Conservation (phyloP, 164 flowering plant genomes). For the Magnolia officinalis region DNA sequence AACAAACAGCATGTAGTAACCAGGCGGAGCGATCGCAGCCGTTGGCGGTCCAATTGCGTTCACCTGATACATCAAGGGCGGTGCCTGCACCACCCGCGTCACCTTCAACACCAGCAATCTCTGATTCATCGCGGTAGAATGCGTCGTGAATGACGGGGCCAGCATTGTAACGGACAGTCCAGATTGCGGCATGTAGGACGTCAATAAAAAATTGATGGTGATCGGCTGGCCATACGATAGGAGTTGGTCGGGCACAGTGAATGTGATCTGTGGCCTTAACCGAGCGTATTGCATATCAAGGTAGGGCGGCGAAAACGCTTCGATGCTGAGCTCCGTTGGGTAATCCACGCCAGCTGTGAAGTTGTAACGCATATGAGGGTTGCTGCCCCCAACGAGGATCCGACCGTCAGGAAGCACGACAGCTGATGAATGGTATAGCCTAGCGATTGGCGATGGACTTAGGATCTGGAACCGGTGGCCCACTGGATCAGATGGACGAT, state of each 20-base stretch:
- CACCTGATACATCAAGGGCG: conserved; percentile 31
- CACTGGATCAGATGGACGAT: conserved; percentile 29
- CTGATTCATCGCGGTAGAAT: conserved; percentile 76
- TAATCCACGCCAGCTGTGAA: conserved; percentile 36
- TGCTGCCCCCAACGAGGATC: conserved; percentile 84
- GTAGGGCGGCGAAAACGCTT: conserved; percentile 64
- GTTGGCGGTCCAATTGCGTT: conserved; percentile 48
- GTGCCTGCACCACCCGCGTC: conserved; percentile 18
- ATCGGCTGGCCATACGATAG: conserved; percentile 38
- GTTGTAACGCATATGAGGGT: conserved; percentile 63
- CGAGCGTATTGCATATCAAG: conserved; percentile 20
- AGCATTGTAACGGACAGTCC: conserved; percentile 42
- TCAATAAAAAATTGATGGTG: conserved; percentile 31
- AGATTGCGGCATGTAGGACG: conserved; percentile 11
- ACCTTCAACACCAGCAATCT: conserved; percentile 47
- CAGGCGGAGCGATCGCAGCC: conserved; percentile 63
- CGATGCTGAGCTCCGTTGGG: conserved; percentile 81
- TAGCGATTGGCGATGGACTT: conserved; percentile 39
- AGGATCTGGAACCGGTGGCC: conserved; percentile 41
- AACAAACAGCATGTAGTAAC: conserved; percentile 76
- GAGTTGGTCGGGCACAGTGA: conserved; percentile 17
- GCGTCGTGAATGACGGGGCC: conserved; percentile 76
- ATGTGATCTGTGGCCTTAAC: conserved; percentile 44
- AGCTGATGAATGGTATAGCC: conserved; percentile 86
- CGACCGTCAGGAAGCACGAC: conserved; percentile 66